Evolutionary conservation across 1,284 basidiomycete genomes (phyloP).

Genomic region (Taiwanofungus camphoratus): DNA sequence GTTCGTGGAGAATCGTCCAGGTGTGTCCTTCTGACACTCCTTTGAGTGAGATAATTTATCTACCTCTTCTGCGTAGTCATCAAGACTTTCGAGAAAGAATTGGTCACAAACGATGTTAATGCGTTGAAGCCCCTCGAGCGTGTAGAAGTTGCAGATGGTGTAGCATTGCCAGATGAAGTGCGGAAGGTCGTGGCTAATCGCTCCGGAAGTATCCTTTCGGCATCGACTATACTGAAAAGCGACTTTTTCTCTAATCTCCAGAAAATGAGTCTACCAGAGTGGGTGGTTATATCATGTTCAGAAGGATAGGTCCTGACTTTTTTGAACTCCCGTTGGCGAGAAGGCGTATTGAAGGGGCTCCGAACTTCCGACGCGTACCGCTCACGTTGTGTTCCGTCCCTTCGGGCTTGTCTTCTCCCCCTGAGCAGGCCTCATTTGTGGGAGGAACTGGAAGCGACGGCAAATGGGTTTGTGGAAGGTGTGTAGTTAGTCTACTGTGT

Average conservation of each 20-base stretch:
- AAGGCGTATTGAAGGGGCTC: conserved; percentile 88
- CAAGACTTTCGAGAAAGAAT: conserved; percentile 92
- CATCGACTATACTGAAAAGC: conserved; percentile 93
- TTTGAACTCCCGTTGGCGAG: not conserved
- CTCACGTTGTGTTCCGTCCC: conserved; percentile 47
- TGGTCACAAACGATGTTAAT: conserved; percentile 73
- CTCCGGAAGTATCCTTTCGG: conserved; percentile 83
- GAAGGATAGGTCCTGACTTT: not conserved
- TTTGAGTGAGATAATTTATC: not conserved
- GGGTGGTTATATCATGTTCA: conserved; percentile 25
- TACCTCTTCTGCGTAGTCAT: conserved; percentile 55
- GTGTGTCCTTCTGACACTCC: conserved; percentile 32
- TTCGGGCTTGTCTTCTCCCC: conserved; percentile 28
- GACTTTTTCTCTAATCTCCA: conserved; percentile 95
- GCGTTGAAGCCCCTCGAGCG: conserved; percentile 84
- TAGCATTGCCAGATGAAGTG: conserved; percentile 87
- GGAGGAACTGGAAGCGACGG: conserved; percentile 35
- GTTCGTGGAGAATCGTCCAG: conserved; percentile 79
- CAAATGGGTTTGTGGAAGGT: conserved; percentile 84
- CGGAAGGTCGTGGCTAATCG: conserved; percentile 81
- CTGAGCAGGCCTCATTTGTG: conserved; percentile 31
- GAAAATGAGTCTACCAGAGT: conserved; percentile 94
- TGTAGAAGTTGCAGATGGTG: conserved; percentile 64
- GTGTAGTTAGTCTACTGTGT: not conserved
- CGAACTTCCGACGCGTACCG: conserved; percentile 84